Conservation (phyloP, 2,329 filamentous ascomycete genomes). For the Corynespora cassiicola region DNA sequence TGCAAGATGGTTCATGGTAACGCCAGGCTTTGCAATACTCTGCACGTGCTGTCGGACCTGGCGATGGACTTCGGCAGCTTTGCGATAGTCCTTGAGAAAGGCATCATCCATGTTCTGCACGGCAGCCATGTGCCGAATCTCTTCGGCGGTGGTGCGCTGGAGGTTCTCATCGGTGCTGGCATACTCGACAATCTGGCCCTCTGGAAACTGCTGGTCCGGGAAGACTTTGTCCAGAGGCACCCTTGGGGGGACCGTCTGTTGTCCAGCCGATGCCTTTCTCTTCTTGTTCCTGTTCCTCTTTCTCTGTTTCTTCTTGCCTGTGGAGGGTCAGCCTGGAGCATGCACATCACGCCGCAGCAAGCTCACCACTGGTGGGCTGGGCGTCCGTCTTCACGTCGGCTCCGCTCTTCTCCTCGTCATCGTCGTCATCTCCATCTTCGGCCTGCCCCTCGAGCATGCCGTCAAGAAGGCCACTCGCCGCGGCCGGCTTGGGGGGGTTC, state of each 20-base stretch:
- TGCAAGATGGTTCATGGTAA: slow-evolving; percentile 78
- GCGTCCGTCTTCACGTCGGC: slow-evolving; percentile 33
- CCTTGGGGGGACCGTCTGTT: slow-evolving; percentile 76
- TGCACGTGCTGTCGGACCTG: slow-evolving; percentile 84
- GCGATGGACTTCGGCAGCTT: slow-evolving; percentile 85
- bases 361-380: slow-evolving; percentile 24
- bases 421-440: slow-evolving; percentile 57
- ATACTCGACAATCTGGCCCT: slow-evolving; percentile 79
- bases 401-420: slow-evolving; percentile 52
- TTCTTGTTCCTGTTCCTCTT: slow-evolving; percentile 74
- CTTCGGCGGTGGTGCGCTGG: slow-evolving; percentile 79
- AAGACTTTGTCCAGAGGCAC: slow-evolving; percentile 75
- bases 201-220: slow-evolving; percentile 71
- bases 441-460: slow-evolving; percentile 50
- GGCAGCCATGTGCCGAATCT: slow-evolving; percentile 73
- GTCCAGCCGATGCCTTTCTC: slow-evolving; percentile 63
- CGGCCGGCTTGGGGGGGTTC: slow-evolving; percentile 43
- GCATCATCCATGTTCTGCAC: slow-evolving; percentile 74
- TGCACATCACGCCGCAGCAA: not conserved
- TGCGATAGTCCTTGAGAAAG: slow-evolving; percentile 79
- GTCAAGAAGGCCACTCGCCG: slow-evolving; percentile 43
- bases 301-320: slow-evolving; percentile 73
- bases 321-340: slow-evolving; percentile 12
- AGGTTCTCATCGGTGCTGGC: slow-evolving; percentile 68
- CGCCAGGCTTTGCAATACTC: slow-evolving; percentile 77